Base-by-base conservation (phyloP, 306 rosid genomes). In the Rubus parviflorus region DNA sequence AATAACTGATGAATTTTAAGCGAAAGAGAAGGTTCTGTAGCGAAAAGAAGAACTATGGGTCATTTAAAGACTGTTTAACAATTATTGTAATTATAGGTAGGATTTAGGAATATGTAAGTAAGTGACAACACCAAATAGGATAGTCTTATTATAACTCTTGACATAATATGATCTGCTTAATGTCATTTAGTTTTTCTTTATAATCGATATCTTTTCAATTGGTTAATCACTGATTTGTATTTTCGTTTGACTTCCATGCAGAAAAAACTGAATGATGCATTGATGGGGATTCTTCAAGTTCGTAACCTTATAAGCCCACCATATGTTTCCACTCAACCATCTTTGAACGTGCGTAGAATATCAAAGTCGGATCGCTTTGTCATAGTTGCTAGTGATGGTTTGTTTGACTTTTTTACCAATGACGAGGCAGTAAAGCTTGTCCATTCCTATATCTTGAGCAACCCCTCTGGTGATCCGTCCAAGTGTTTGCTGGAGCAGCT, bases 281-380 rank as follows among this genome's bases (percentile, higher is more conserved):
- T 95, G 83, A 95, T 95, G 99, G 98, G 99, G 70, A 92, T 95
- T 86, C 98, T 95, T 82, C 92, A 81, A 79, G 97, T 95, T 74
- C 91, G 86, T 41, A 88, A 92, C 83, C 99, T 95, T 75, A 86
- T 46, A 71, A 92, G 96, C 83, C 99, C 99, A 23, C 99, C 99
- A 47, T 95, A 95, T 78, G 66, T 95, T 80, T 89, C 99, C 14
- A 86, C 95, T 75, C 84, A 91, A 85, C 97, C 99, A 48, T 85
- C 96, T 42, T 3, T 90, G 80, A 84, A 86, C 77, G 94, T 95
- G 77, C 99, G 83, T 57, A 83, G 86, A 80, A 92, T 95, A 82
- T 88, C 97, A 67, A 79, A 72, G 54, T 85, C 79, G 43, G 99
- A 95, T 82, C 86, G 79, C 47, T 95, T 92, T 80, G 97, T 89